These are phyloP conservation scores for Drosera capensis DNA, from an alignment of 148 eudicot genomes.

Conservation along the genomic window DNA sequence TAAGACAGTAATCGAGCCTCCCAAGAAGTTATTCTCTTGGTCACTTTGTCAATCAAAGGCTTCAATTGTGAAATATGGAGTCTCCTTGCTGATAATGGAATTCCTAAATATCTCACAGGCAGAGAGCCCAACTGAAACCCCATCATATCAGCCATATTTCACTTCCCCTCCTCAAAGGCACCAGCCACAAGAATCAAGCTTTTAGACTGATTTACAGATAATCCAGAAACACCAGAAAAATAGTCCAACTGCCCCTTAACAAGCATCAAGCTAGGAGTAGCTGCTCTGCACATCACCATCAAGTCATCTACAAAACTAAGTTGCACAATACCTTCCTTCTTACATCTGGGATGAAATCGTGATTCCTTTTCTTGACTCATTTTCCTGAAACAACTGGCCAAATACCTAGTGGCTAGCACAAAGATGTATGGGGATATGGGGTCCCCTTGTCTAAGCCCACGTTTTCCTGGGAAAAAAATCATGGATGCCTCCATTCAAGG, in stretches of 20 bases:
- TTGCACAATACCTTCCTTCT: not conserved
- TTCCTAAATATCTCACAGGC: not conserved
- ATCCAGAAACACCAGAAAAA: not conserved
- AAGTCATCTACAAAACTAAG: slow-evolving; percentile 3
- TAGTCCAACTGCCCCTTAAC: not conserved
- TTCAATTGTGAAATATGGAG: too few relatives aligned
- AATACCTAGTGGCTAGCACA: not conserved
- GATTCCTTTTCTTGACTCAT: not conserved
- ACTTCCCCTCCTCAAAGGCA: too few relatives aligned
- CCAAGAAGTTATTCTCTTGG: not conserved
- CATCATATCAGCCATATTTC: too few relatives aligned
- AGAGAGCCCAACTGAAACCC: too few relatives aligned
- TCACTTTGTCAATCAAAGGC: not conserved
- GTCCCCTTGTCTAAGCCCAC: slow-evolving; percentile 1
- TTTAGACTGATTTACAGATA: not conserved
- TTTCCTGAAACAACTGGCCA: not conserved
- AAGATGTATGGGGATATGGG: slow-evolving; percentile 1
- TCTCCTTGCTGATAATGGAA: too few relatives aligned
- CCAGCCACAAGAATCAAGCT: too few relatives aligned
- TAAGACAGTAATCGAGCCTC: not conserved
- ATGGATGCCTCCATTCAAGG: not conserved
- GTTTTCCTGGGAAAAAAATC: not conserved
- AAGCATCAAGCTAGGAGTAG: not conserved
- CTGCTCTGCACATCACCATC: not conserved
- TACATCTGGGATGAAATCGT: slow-evolving; percentile 2